phyloP scores from a whole-genome alignment of 2,329 filamentous ascomycete genomes.

The Chrysoporthe puriensis region DNA sequence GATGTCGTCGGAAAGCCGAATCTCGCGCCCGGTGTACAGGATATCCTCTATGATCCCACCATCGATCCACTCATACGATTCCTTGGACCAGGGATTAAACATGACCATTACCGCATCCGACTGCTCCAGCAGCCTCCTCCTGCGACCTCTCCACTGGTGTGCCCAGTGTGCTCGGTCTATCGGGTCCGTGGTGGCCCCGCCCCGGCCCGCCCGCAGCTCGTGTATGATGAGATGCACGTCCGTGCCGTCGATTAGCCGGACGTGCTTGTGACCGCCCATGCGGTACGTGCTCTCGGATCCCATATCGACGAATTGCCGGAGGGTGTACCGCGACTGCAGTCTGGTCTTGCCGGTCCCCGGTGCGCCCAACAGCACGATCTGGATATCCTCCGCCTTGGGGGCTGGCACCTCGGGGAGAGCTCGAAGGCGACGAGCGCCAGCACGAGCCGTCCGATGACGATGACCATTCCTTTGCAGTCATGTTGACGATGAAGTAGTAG shows the following conservation, averaged over 20 bases:
- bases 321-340: slow-evolving; percentile 23
- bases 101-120: slow-evolving; percentile 24
- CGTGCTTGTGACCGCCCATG: slow-evolving; percentile 20
- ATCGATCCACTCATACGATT: slow-evolving; percentile 21
- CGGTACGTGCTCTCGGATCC: background rate
- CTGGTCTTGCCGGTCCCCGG: slow-evolving; percentile 19
- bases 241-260: slow-evolving; percentile 9
- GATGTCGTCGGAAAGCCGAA: slow-evolving; percentile 9
- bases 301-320: slow-evolving; percentile 18
- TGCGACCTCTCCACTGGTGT: background rate
- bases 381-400: slow-evolving; percentile 22
- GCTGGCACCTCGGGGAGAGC: background rate
- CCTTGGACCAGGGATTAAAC: slow-evolving; percentile 21
- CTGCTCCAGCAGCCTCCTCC: slow-evolving; percentile 22
- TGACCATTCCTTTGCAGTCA: background rate
- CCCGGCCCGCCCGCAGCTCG: slow-evolving; percentile 5
- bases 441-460: background rate
- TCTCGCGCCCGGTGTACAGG: slow-evolving; percentile 14
- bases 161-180: slow-evolving; percentile 8
- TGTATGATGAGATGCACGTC: slow-evolving; percentile 24
- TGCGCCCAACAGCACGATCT: slow-evolving; percentile 22
- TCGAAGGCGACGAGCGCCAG: background rate
- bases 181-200: slow-evolving; percentile 12
- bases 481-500: background rate
- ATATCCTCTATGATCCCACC: slow-evolving; percentile 14